These are phyloP conservation scores for Seminavis robusta DNA, from an alignment of 108 stramenopile genomes.

Conservation along the genomic window DNA sequence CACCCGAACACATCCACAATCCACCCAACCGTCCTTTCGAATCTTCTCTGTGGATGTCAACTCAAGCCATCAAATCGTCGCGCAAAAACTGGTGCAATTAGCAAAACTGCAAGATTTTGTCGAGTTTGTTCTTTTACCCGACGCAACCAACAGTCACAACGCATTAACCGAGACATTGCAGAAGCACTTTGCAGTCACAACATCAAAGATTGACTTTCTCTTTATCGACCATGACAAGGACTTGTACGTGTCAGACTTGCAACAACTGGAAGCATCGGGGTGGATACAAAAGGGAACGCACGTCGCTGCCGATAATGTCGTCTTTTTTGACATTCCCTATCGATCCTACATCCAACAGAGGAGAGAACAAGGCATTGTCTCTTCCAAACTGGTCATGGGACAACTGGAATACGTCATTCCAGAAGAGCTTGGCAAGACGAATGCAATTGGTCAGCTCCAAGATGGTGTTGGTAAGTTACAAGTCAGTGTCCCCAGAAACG, in stretches of 20 bases:
- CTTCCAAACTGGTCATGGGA: slow-evolving; percentile 44
- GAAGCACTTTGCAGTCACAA: background rate
- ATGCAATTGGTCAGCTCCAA: background rate
- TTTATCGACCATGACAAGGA: slow-evolving; percentile 93
- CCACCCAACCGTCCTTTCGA: no score
- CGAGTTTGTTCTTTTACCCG: slow-evolving; percentile 30
- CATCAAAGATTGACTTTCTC: slow-evolving; percentile 53
- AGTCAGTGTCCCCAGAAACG: background rate
- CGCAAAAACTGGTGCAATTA: slow-evolving; percentile 51
- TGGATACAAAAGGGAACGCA: slow-evolving; percentile 40
- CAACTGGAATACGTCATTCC: slow-evolving; percentile 51
- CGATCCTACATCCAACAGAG: slow-evolving; percentile 49
- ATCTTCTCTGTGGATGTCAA: slow-evolving; percentile 72
- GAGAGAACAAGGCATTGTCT: slow-evolving; percentile 43
- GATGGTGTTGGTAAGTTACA: slow-evolving; percentile 4
- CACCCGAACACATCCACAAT: no score
- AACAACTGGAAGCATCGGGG: slow-evolving; percentile 43
- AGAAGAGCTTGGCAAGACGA: background rate
- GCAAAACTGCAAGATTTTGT: slow-evolving; percentile 53
- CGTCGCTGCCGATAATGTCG: slow-evolving; percentile 89
- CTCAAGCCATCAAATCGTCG: slow-evolving; percentile 38
- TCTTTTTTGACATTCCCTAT: slow-evolving; percentile 76
- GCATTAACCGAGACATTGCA: background rate
- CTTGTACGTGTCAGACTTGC: slow-evolving; percentile 67
- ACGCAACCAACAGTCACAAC: background rate